Evolutionary conservation across 352 stramenopile genomes (phyloP).

Genomic region (Globisporangium middletonii): DNA sequence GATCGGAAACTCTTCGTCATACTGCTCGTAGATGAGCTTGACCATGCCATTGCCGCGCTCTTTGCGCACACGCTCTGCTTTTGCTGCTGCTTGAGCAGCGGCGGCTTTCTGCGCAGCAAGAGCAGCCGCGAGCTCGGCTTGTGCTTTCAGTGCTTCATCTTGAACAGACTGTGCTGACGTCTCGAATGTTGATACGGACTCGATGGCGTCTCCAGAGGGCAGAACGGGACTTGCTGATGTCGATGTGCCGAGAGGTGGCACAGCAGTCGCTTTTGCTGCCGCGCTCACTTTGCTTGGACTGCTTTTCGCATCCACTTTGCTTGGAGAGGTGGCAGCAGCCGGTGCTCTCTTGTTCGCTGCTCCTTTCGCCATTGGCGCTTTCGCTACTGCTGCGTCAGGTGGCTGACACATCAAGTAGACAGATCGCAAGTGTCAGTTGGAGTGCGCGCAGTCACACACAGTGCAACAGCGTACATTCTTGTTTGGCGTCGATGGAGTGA

Average conservation of each 20-base stretch:
- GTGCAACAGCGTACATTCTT: constrained; percentile 22
- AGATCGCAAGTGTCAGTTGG: not conserved
- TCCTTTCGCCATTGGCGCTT: not conserved
- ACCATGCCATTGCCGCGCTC: constrained; percentile 54
- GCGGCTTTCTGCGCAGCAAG: not conserved
- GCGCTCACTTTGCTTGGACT: not conserved
- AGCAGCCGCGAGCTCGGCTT: not conserved
- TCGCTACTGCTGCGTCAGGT: not conserved
- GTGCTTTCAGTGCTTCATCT: not conserved
- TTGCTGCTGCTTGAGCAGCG: constrained; percentile 6
- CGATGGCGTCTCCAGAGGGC: too few species aligned
- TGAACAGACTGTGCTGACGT: too few species aligned
- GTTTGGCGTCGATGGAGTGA: constrained; percentile 19
- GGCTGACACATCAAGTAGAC: not conserved
- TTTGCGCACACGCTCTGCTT: constrained; percentile 30
- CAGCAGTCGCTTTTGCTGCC: not conserved
- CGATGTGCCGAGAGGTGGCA: not conserved
- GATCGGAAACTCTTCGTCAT: constrained; percentile 82
- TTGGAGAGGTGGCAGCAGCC: not conserved
- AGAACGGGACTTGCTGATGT: too few species aligned
- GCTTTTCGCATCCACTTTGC: constrained; percentile 3
- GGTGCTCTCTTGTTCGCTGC: not conserved
- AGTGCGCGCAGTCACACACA: not conserved
- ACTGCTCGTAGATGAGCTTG: constrained; percentile 85
- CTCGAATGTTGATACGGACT: too few species aligned